Conservation (phyloP, 1,284 basidiomycete species). For the Cryptococcus wingfieldii region DNA sequence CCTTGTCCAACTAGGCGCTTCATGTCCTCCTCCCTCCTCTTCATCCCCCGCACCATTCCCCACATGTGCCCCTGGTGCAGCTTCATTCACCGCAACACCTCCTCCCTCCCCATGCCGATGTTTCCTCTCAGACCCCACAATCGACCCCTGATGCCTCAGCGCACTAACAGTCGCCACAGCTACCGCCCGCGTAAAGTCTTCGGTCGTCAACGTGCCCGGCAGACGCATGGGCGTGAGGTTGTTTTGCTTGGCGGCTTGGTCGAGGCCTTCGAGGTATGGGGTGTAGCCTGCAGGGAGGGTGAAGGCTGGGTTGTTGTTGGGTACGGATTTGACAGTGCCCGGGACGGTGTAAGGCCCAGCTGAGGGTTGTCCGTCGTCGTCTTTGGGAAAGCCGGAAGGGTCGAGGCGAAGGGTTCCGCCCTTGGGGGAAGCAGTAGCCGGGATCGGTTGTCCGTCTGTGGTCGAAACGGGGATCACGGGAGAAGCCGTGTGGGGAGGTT, state of each 20-base stretch:
- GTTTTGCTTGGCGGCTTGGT: conserved; percentile 19
- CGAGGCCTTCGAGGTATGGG: conserved; percentile 69
- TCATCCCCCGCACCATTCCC: conserved; percentile 27
- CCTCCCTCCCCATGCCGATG: conserved; percentile 2
- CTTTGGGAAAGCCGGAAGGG: neutral
- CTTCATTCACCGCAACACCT: neutral
- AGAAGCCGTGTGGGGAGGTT: neutral
- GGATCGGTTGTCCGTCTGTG: neutral
- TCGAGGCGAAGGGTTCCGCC: neutral
- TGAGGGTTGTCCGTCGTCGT: neutral
- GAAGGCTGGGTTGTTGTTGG: conserved; percentile 7
- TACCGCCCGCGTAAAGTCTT: conserved; percentile 85
- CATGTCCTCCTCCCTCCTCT: conserved; percentile 73
- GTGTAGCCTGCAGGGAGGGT: conserved; percentile 51
- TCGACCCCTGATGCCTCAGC: conserved; percentile 60
- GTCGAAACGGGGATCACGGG: neutral
- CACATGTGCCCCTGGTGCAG: neutral
- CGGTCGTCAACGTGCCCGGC: conserved; percentile 66
- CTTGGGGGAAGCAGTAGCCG: neutral
- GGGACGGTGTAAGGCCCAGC: neutral
- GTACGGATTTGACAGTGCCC: neutral
- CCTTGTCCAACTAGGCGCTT: conserved; percentile 93
- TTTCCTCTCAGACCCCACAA: conserved; percentile 15
- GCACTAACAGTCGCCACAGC: conserved; percentile 85
- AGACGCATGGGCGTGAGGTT: conserved; percentile 56